These are phyloP conservation scores for Myriosclerotinia duriaeana DNA, from an alignment of 2,329 filamentous ascomycete species.

Conservation along the genomic window DNA sequence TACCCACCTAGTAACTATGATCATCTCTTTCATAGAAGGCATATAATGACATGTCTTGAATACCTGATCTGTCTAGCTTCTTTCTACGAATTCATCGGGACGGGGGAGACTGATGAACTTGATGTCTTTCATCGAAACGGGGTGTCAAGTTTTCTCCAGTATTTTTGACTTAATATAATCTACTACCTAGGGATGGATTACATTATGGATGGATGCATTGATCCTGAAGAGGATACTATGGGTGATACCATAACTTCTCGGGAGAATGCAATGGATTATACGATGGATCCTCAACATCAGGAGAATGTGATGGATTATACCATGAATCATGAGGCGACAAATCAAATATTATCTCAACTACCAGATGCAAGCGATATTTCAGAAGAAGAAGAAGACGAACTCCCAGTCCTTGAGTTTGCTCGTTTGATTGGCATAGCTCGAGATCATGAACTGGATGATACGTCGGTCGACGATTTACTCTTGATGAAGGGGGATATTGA, in stretches of 20 bases:
- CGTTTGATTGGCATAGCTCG: constrained; percentile 35
- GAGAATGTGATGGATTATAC: neutral
- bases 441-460: constrained; percentile 30
- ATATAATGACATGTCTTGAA: neutral
- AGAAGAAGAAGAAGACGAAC: constrained; percentile 28
- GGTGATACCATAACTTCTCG: neutral
- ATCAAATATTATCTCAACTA: constrained; percentile 1
- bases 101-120: neutral
- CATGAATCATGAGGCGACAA: neutral
- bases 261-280: neutral
- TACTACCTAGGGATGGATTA: neutral
- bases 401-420: constrained; percentile 37
- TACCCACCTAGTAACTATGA: no score
- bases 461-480: constrained; percentile 28
- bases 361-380: neutral
- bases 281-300: neutral
- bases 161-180: neutral
- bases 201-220: neutral
- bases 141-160: neutral
- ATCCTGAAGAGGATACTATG: neutral
- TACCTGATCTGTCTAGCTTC: neutral
- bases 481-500: constrained; percentile 22
- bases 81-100: no score
- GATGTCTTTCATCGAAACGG: neutral
- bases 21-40: no score